Conservation (phyloP, 352 stramenopile genomes). For the Phytophthora sansomeana region DNA sequence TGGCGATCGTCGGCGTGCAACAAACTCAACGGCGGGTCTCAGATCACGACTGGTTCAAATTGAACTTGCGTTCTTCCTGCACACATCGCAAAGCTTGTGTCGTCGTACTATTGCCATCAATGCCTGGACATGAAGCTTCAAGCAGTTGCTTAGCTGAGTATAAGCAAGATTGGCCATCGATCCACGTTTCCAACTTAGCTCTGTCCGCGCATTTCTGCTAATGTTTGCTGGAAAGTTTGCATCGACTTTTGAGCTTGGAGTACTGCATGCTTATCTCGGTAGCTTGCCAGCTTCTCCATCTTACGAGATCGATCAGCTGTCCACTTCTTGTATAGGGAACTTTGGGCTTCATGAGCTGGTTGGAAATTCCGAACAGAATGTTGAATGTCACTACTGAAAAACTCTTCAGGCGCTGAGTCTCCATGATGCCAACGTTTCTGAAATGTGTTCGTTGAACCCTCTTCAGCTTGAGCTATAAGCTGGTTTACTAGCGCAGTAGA, state of each 20-base stretch:
- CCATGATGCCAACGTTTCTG: not conserved
- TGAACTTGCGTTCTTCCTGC: not conserved
- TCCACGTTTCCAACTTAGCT: slow-evolving; percentile 5
- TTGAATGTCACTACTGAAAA: not conserved
- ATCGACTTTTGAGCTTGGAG: slow-evolving; percentile 55
- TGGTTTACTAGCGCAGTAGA: slow-evolving; percentile 35
- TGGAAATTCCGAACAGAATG: not conserved
- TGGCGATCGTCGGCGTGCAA: slow-evolving; percentile 27
- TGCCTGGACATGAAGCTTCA: not conserved
- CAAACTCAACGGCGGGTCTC: slow-evolving; percentile 21
- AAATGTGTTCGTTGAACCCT: not conserved
- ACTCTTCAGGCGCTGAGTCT: not conserved
- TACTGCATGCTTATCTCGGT: slow-evolving; percentile 23
- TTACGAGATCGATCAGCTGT: slow-evolving; percentile 30
- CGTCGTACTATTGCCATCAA: not conserved
- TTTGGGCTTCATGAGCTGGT: slow-evolving; percentile 31
- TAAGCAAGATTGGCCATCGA: not conserved
- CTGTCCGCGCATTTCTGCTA: slow-evolving; percentile 35
- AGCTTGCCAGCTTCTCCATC: slow-evolving; percentile 25
- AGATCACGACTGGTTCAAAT: not conserved
- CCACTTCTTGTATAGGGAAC: slow-evolving; percentile 41
- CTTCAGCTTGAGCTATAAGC: slow-evolving; percentile 31
- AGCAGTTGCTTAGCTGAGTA: not conserved
- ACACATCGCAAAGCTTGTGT: not conserved
- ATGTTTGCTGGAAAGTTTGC: slow-evolving; percentile 47